Conservation (phyloP, 1,284 basidiomycete species). For the Flammula alnicola region DNA sequence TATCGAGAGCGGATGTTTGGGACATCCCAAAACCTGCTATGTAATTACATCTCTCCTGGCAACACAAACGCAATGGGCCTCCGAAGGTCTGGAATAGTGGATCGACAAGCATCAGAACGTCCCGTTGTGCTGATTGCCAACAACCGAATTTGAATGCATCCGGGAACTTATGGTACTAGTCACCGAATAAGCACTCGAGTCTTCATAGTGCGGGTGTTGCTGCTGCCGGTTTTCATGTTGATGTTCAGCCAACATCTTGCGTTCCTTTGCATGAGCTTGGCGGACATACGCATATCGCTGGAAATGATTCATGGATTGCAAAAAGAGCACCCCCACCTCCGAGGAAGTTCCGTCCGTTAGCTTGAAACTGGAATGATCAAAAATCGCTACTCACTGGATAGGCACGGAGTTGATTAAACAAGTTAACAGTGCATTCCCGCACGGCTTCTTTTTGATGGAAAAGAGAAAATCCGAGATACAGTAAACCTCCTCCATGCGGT, state of each 20-base stretch:
- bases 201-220: conserved; percentile 15
- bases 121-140: conserved; percentile 33
- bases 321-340: conserved; percentile 84
- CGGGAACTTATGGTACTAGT: conserved; percentile 24
- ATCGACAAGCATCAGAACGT: conserved; percentile 23
- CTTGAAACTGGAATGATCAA: conserved; percentile 8
- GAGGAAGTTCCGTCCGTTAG: conserved; percentile 8
- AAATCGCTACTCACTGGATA: conserved; percentile 64
- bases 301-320: conserved; percentile 89
- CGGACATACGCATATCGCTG: conserved; percentile 87
- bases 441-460: conserved; percentile 85
- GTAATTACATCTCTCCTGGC: too few species aligned
- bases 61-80: background rate
- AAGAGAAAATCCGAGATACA: conserved; percentile 86
- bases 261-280: conserved; percentile 67
- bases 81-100: background rate
- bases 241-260: conserved; percentile 38
- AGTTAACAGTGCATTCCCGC: conserved; percentile 80
- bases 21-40: too few species aligned
- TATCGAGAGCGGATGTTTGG: background rate
- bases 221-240: conserved; percentile 32
- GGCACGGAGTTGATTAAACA: conserved; percentile 79
- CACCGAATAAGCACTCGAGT: conserved; percentile 14
- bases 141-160: conserved; percentile 38
- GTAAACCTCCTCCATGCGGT: conserved; percentile 81